Evolutionary conservation across 2,329 filamentous ascomycete genomes (phyloP).

Genomic region (Blastomyces gilchristii): DNA sequence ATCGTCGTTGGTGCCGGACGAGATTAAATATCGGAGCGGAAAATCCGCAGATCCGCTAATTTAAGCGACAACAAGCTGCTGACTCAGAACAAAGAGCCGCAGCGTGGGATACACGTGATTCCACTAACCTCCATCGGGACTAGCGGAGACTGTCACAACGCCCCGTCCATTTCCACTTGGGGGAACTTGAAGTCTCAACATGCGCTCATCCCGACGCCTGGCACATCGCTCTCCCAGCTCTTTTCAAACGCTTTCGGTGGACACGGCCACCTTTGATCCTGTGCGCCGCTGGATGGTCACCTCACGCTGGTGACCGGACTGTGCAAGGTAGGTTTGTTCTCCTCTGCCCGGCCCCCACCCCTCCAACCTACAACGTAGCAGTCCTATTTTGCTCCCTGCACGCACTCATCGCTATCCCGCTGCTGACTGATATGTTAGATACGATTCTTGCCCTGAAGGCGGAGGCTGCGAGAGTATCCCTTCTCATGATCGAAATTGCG

Average conservation of each 20-base stretch:
- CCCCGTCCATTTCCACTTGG: slow-evolving; percentile 11
- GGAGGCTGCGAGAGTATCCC: slow-evolving; percentile 13
- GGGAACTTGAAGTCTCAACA: slow-evolving; percentile 11
- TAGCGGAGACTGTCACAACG: slow-evolving; percentile 15
- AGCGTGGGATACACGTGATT: slow-evolving; percentile 12
- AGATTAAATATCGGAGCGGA: slow-evolving; percentile 1
- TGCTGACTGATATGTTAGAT: slow-evolving; percentile 8
- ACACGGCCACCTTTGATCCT: slow-evolving; percentile 2
- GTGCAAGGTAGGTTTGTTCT: slow-evolving; percentile 9
- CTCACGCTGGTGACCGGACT: slow-evolving; percentile 6
- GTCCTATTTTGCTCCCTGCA: background rate
- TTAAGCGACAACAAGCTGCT: slow-evolving; percentile 11
- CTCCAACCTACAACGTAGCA: slow-evolving; percentile 5
- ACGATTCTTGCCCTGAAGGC: slow-evolving; percentile 7
- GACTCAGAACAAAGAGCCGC: slow-evolving; percentile 9
- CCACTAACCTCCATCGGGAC: background rate
- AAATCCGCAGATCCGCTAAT: slow-evolving; percentile 10
- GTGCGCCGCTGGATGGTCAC: slow-evolving; percentile 9
- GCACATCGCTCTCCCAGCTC: background rate
- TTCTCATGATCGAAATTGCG: slow-evolving; percentile 29
- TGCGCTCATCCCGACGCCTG: slow-evolving; percentile 11
- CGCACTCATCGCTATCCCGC: slow-evolving; percentile 5
- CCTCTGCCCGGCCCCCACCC: slow-evolving; percentile 10
- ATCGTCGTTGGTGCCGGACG: background rate
- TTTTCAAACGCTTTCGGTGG: background rate